Evolutionary conservation across 2,329 filamentous ascomycete species (phyloP), one percentile per base, ranked within the genome.

Genomic region (Fusarium nisikadoi): DNA sequence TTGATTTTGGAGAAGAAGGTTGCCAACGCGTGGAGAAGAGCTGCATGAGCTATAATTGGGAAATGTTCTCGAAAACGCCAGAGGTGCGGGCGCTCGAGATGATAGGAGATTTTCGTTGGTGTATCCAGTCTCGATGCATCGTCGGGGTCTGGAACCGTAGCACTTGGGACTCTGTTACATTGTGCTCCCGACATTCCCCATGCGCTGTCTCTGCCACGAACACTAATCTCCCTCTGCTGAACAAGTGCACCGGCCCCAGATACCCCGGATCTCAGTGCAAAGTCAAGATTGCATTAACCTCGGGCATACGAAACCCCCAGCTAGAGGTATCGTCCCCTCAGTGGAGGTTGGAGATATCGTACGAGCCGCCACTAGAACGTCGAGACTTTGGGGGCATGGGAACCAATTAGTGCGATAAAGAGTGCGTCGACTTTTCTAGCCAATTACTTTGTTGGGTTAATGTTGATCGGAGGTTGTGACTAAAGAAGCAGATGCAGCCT

Each of bases 341-440:
- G 47, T 62, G 54, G 55, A 52, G 63, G 54, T 65, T 67, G 65
- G 55, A 17, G 63, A 62, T 36, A 62, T 68, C 65, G 55, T 68
- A 68, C 65, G 65, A 68, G 46, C 29, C 14, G 11, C 53, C 20
- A 42, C 35, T 38, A 35, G 29, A 55, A 54, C 25, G 36, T 20
- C 47, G 14, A 55, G 45, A 54, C 36, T 14, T 17, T 60, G 36
- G 14, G 56, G 35, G 17, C 36, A 25, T 2, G 17, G 20, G 36
- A 33, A 17, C 56, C 56, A 60, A 60, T 55, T 19, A 25, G 5
- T 10, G 45, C 8, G 17, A 13, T 42, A 19, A 12, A 23, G 38
- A 16, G 47, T 25, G 35, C 17, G 29, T 41, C 36, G 46, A 41
- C 20, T 59, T 20, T 54, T 56, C 53, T 35, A 29, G 41, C 41